Evolutionary conservation across 352 stramenopile species (phyloP), one percentile per base, ranked within the genome.

Genomic region (Phytophthora colocasiae): DNA sequence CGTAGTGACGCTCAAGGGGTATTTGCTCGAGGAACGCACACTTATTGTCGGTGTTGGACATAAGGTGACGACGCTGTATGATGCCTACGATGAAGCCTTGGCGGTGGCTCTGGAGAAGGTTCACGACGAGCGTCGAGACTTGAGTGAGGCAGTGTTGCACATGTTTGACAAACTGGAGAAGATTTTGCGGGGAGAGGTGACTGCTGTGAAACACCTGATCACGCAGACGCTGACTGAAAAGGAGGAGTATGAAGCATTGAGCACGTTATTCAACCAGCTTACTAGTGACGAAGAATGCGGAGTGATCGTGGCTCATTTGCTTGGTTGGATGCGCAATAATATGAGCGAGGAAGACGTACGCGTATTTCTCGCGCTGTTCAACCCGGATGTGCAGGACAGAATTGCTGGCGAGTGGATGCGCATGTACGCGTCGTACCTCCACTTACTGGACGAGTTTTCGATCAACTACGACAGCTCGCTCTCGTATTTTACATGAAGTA

Each of bases 321-420:
- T 92, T 4, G 83, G 81, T 4, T 92, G 81, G 81, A 90, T 92
- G 83, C 83, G 80, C 56, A 77, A 75, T 27, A 69, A 80, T 51
- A 71, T 88, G 63, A 69, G 55, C 34, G 79, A 85, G 19, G 50
- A 67, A 7, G 79, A 90, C 27, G 73, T 85, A 49, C 60, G 77
- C 27, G 58, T 73, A 5, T 92, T 92, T 50, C 61, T 90, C 12
- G 61, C 63, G 41, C 65, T 90, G 1, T 89, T 91, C 49, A 75
- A 77, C 45, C 15, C 64, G 15, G 74, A 92, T 31, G 62, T 88
- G 19, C 74, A 87, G 46, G 67, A 87, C 67, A 74, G 66, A 34
- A 69, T 92, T 31, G 80, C 79, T 2, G 83, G 83, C 52, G 78
- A 88, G 46, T 92, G 83, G 83, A 90, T 92, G 80, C 77, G 80